phyloP scores from a whole-genome alignment of 202 grass and related monocot genomes.

The Carex sylvatica region DNA sequence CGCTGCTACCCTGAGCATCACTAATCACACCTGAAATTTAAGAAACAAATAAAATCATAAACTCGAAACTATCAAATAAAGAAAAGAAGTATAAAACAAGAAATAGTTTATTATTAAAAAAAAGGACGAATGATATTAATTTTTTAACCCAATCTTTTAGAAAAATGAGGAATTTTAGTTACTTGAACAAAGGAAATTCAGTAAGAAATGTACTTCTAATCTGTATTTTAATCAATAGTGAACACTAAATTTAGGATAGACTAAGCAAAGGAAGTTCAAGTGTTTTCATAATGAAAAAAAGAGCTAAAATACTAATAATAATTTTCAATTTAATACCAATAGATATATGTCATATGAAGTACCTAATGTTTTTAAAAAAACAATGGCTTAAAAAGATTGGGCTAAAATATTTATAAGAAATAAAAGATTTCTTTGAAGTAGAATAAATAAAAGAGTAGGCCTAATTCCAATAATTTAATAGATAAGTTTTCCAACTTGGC shows the following conservation, averaged over 20 bases:
- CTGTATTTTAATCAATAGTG: not conserved
- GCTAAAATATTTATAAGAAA: not conserved
- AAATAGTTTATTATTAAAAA: not conserved
- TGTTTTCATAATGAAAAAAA: not conserved
- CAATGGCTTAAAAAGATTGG: not conserved
- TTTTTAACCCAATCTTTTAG: not conserved
- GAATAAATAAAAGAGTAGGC: too few relatives aligned
- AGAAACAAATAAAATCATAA: not conserved
- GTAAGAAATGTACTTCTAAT: not conserved
- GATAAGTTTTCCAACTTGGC: not conserved
- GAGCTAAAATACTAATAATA: not conserved
- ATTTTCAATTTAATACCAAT: not conserved
- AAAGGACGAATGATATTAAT: not conserved
- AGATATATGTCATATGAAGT: not conserved
- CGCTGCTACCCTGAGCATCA: not conserved
- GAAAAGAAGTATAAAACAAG: not conserved
- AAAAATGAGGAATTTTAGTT: not conserved
- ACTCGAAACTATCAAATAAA: not conserved
- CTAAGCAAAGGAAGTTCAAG: not conserved
- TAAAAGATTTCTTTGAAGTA: not conserved
- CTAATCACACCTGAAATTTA: conserved; percentile 4
- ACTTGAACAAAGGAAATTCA: too few relatives aligned
- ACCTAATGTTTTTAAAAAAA: not conserved
- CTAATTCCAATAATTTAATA: not conserved
- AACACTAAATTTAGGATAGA: not conserved